Base-by-base conservation (phyloP, 1,284 basidiomycete species). In the Austropuccinia psidii region DNA sequence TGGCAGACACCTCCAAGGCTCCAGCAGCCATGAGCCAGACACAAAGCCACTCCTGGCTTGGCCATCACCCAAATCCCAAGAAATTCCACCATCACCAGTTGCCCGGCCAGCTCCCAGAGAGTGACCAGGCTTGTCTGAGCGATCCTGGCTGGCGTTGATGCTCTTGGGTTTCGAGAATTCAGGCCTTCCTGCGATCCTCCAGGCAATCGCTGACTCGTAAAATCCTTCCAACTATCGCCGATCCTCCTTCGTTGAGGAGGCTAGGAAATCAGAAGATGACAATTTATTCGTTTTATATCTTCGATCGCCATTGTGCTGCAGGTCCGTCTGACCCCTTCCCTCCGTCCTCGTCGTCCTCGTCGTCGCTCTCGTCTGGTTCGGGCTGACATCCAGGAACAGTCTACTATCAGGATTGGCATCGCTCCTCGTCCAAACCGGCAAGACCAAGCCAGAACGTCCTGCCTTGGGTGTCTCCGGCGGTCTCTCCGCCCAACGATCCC, bases 351-450 rank as follows among this genome's bases (percentile, higher is more conserved):
- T 29, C 24, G 24, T 31, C 31, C 37, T 64, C 24, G 5, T 19
- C 39, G 29, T 21, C 11, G 8, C 17, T 5, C 29, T 3, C 7
- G 37, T 4, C 27, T 33, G 2, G 37, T 60, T 19, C 2, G n/a
- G 37, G 7, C 35, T 19, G 37, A 60, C 11, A 57, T 27, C 24
- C 13, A 17, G 24, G 35, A 69, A 33, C 33, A 73, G 70, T 73
- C n/a, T 73, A 73, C 24, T 73, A 73, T 21, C 70, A 73, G 64
- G 70, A 73, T 47, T 73, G 70, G 70, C 70, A 73, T 57, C 58
- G 60, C 50, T 64, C 70, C 13, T 49, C 70, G 17, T 52, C 54
- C 21, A 62, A 73, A 39, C 47, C 49, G 31, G 70, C 37, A 15
- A 64, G 58, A 37, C 70, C 68, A 35, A 57, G 58, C 39, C 55